Conservation (phyloP, 148 eudicot species). For the Chenopodium suecicum region DNA sequence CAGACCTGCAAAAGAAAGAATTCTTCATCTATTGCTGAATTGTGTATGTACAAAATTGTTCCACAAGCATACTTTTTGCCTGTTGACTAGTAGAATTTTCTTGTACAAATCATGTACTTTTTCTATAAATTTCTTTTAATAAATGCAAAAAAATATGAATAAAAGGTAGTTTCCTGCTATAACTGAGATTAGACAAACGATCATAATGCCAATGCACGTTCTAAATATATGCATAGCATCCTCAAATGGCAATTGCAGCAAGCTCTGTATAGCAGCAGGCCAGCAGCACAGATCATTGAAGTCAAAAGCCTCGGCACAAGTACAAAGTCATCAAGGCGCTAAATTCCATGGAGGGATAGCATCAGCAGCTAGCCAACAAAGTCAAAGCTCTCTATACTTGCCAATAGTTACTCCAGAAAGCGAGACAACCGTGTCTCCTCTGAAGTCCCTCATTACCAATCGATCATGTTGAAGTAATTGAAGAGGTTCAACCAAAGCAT, state of each 20-base stretch:
- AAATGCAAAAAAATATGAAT: not conserved
- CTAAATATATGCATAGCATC: constrained; percentile 30
- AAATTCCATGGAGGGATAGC: constrained; percentile 32
- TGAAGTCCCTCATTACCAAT: not conserved
- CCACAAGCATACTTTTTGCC: constrained; percentile 28
- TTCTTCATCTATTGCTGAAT: constrained; percentile 37
- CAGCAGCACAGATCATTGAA: constrained; percentile 8
- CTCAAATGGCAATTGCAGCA: constrained; percentile 15
- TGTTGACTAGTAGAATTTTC: constrained; percentile 26
- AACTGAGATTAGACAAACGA: constrained; percentile 7
- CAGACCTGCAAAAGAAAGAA: constrained; percentile 23
- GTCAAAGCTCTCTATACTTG: not conserved
- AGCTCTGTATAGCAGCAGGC: constrained; percentile 4
- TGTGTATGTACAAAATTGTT: constrained; percentile 30
- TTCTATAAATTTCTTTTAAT: constrained; percentile 17
- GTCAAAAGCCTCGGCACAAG: not conserved
- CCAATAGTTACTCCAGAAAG: not conserved
- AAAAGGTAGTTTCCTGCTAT: constrained; percentile 4
- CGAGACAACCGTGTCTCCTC: not conserved
- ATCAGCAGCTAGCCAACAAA: not conserved
- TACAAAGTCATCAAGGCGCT: not conserved
- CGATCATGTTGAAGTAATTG: constrained; percentile 10
- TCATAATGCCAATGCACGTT: constrained; percentile 27
- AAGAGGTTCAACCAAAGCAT: constrained; percentile 21
- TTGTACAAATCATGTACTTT: constrained; percentile 32